Conservation (phyloP, 208 protist genomes). For the Porcisia hertigi region DNA sequence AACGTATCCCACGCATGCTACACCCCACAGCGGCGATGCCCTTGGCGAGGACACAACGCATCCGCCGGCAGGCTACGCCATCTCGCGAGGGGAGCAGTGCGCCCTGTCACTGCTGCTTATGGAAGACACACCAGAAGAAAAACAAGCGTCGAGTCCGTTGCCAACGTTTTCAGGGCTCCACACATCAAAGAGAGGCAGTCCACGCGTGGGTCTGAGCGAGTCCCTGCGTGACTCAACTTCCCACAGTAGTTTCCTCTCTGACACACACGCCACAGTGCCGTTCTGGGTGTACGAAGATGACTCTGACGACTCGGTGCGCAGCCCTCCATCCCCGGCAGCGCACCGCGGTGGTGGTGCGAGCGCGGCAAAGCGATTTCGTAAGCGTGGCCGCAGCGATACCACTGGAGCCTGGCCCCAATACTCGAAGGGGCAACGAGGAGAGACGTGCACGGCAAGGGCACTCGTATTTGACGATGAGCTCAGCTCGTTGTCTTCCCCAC, state of each 20-base stretch:
- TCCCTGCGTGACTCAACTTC: not conserved
- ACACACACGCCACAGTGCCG: conserved; percentile 1
- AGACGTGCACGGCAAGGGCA: not conserved
- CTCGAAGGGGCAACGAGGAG: not conserved
- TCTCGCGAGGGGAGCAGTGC: conserved; percentile 35
- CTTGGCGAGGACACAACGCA: not conserved
- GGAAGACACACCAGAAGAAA: conserved; percentile 3
- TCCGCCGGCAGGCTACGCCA: conserved; percentile 1
- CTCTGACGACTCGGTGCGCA: conserved; percentile 8
- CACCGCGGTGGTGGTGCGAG: conserved; percentile 13
- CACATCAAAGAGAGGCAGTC: not conserved
- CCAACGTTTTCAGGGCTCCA: not conserved
- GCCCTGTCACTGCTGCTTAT: conserved; percentile 38
- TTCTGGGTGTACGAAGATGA: conserved; percentile 24
- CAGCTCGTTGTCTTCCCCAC: not conserved
- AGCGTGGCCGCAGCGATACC: conserved; percentile 7
- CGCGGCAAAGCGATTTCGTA: not conserved
- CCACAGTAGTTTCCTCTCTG: not conserved
- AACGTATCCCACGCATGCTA: not conserved
- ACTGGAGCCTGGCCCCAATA: not conserved
- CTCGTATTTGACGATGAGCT: conserved; percentile 8
- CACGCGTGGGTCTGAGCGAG: conserved; percentile 3
- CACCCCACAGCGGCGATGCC: not conserved
- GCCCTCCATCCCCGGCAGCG: conserved; percentile 21
- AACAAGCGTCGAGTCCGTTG: not conserved